Base-by-base conservation (phyloP, 2,329 filamentous ascomycete genomes). In the Botrytis aclada region DNA sequence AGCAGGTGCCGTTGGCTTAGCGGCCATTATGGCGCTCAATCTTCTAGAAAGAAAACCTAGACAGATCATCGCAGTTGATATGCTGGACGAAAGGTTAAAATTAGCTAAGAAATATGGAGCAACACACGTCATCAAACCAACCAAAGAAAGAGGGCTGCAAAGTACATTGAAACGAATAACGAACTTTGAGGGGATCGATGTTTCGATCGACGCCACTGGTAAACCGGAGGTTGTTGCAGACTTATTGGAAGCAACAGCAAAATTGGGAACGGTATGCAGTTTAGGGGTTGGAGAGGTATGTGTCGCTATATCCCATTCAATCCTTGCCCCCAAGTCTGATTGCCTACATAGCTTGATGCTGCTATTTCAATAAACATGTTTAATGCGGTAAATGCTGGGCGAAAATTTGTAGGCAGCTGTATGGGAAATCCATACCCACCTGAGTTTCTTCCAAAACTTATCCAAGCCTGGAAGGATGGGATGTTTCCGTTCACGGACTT, bases 41-140 rank as follows among this genome's bases (percentile, higher is more conserved):
- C 70, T 78, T 29, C n/a, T 58, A 7, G 34, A 70, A 7, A 12
- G 45, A 39, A 69, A 66, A 18, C 74, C 74, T 4, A 74, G 29
- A n/a, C 73, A 75, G 22, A 82, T 87, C 69, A 83, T 87, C 16
- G 85, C 82, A 8, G 81, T 86, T 12, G 85, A 87, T 74, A 78
- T 86, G 16, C 80, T 85, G 20, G 78, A 82, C 12, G 76, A 77
- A 7, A 81, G 84, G 32, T 79, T 87, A 20, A 80, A 82, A 37
- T 75, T 86, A 34, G 85, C 85, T 0, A 81, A 77, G 32, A 79
- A 81, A 56, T 79, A 85, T 20, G 85, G 85, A 37, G 85, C 85
- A 4, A 77, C 76, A 34, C 69, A 78, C 45, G 61, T 74, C 7
- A 67, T 78, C 22, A 77, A 78, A 54, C 74, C 74, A 14, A 72